phyloP scores from a whole-genome alignment of 768 basidiomycete genomes.

The Boletus edulis region DNA sequence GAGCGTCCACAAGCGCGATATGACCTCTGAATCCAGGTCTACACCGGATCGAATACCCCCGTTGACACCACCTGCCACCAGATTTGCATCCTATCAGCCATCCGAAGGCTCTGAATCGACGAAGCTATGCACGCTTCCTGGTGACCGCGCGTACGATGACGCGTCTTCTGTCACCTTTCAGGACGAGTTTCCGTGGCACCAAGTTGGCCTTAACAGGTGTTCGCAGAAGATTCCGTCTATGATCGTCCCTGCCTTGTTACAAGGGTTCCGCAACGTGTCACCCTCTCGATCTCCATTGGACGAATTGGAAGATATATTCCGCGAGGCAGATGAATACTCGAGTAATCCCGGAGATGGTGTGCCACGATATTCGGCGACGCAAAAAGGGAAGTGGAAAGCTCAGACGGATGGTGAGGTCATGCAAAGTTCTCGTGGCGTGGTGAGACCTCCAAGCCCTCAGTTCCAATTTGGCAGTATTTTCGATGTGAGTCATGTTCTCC shows the following conservation, averaged over 20 bases:
- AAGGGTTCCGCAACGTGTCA: background rate
- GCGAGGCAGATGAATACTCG: background rate
- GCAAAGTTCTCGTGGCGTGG: background rate
- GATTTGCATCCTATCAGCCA: too few species aligned
- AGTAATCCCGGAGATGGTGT: background rate
- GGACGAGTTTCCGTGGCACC: conserved; percentile 6
- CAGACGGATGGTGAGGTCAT: background rate
- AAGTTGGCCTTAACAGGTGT: background rate
- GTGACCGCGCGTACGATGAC: background rate
- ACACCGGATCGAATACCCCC: background rate
- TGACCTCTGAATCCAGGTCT: background rate
- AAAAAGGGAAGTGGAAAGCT: conserved; percentile 19
- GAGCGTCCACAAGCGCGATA: background rate
- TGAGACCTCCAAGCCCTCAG: background rate
- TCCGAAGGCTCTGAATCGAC: too few species aligned
- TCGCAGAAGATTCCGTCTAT: conserved; percentile 11
- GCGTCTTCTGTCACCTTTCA: conserved; percentile 15
- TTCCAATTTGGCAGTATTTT: background rate
- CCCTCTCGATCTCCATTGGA: background rate
- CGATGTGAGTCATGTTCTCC: conserved; percentile 6
- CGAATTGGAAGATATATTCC: background rate
- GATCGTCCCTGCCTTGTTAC: conserved; percentile 18
- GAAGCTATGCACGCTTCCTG: too few species aligned
- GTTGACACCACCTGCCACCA: too few species aligned
- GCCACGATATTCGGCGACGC: conserved; percentile 1